Percentiles rank a stretch among this genome's conserved stretches.
Evolutionary conservation across 108 stramenopile species (phyloP).

Genomic region (Cyclotella baltica): DNA sequence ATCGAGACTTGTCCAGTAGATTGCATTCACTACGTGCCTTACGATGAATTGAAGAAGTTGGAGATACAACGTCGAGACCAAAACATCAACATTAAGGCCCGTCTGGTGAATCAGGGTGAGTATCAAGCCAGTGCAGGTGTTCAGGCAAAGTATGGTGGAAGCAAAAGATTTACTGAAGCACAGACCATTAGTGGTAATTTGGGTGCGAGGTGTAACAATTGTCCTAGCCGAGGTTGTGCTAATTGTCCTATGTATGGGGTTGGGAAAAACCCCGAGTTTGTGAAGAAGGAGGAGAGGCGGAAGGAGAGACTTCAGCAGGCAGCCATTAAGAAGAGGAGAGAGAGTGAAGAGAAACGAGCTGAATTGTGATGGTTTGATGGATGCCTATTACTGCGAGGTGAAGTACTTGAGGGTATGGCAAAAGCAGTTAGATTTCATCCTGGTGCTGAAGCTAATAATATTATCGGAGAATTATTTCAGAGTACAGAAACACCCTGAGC

Average conservation of each 20-base stretch:
- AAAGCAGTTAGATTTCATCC: too few species aligned
- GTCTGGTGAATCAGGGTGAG: conserved; percentile 82
- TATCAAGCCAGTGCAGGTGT: conserved; percentile 36
- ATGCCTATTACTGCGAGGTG: not conserved
- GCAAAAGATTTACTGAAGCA: conserved; percentile 66
- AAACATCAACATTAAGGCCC: conserved; percentile 92
- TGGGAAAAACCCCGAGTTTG: conserved; percentile 88
- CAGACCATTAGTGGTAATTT: conserved; percentile 81
- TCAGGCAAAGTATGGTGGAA: conserved; percentile 57
- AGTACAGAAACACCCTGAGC: too few species aligned
- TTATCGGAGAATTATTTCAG: too few species aligned
- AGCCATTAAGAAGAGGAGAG: conserved; percentile 76
- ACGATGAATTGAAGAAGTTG: conserved; percentile 79
- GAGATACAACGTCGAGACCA: conserved; percentile 86
- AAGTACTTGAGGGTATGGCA: too few species aligned
- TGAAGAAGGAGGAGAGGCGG: conserved; percentile 70
- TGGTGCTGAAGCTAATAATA: too few species aligned
- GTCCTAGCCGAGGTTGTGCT: conserved; percentile 73
- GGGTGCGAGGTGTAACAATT: conserved; percentile 83
- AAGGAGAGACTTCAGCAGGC: conserved; percentile 61
- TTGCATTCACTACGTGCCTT: conserved; percentile 93
- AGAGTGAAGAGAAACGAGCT: conserved; percentile 90
- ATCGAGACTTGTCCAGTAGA: conserved; percentile 94
- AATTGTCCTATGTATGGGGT: conserved; percentile 94
- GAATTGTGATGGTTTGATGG: conserved; percentile 77